These are phyloP conservation scores for Geranium rotundifolium DNA, from an alignment of 345 rosid species.

Conservation along the genomic window DNA sequence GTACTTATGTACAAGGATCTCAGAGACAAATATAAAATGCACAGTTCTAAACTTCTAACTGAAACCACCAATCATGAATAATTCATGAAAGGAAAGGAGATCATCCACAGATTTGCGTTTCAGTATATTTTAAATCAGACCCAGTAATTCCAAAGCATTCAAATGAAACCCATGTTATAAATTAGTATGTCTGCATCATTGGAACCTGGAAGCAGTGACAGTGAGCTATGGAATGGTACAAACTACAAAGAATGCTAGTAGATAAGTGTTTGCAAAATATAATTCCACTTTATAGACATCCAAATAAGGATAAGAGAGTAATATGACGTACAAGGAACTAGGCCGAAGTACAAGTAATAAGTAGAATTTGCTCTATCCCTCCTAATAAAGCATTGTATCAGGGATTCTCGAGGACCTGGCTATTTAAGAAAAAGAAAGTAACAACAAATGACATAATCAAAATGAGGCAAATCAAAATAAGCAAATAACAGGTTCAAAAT, in stretches of 20 bases:
- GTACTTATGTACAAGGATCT: background rate
- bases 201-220: too few relatives aligned
- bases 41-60: background rate
- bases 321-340: slow-evolving; percentile 71
- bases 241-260: too few relatives aligned
- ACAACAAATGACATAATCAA: background rate
- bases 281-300: background rate
- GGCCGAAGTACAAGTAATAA: slow-evolving; percentile 54
- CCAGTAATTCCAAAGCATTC: background rate
- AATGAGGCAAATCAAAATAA: background rate
- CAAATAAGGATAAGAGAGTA: slow-evolving; percentile 4
- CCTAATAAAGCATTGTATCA: slow-evolving; percentile 80
- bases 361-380: slow-evolving; percentile 74
- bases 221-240: too few relatives aligned
- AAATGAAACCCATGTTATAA: background rate
- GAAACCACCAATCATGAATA: too few relatives aligned
- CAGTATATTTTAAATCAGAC: too few relatives aligned
- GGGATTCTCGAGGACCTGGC: slow-evolving; percentile 82
- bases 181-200: too few relatives aligned
- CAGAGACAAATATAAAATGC: background rate
- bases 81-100: too few relatives aligned
- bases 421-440: slow-evolving; percentile 19
- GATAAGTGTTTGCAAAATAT: background rate
- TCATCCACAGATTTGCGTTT: too few relatives aligned
- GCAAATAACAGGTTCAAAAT: background rate